A percentile compares a stretch with the other conserved stretches of the same genome.
Conservation (phyloP, 345 rosid species). For the Rubroshorea leprosula region DNA sequence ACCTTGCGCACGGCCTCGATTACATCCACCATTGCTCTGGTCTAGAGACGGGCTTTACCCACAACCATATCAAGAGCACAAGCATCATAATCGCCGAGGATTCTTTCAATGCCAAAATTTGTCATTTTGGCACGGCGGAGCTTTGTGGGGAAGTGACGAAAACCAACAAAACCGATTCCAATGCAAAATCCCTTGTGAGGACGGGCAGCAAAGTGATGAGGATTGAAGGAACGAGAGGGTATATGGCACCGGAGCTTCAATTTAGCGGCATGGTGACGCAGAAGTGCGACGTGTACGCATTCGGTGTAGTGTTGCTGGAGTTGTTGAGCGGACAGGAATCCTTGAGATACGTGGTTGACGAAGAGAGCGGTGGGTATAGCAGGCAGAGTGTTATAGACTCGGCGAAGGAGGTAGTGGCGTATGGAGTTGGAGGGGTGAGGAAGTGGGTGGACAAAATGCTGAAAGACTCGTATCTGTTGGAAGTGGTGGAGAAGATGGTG, state of each 20-base stretch:
- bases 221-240: conserved; percentile 44
- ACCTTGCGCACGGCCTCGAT: conserved; percentile 37
- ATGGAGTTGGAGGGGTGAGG: not conserved
- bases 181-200: conserved; percentile 4
- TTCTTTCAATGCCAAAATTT: conserved; percentile 29
- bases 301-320: too few species aligned
- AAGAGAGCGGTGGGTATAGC: not conserved
- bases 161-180: not conserved
- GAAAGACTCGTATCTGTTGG: conserved; percentile 53
- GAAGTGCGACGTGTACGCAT: too few species aligned
- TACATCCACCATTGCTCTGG: too few species aligned
- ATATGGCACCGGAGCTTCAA: conserved; percentile 42
- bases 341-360: too few species aligned
- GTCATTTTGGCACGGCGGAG: conserved; percentile 47
- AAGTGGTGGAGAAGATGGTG: conserved; percentile 47
- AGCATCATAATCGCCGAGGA: conserved; percentile 33
- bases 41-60: too few species aligned
- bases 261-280: conserved; percentile 16
- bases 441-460: conserved; percentile 20
- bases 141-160: conserved; percentile 31
- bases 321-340: too few species aligned
- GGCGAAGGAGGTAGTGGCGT: conserved; percentile 19
- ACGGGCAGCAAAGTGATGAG: conserved; percentile 15
- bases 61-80: too few species aligned
- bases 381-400: conserved; percentile 28